These are phyloP conservation scores for Canna indica DNA, from an alignment of 176 grass and related monocot species.

Conservation along the genomic window DNA sequence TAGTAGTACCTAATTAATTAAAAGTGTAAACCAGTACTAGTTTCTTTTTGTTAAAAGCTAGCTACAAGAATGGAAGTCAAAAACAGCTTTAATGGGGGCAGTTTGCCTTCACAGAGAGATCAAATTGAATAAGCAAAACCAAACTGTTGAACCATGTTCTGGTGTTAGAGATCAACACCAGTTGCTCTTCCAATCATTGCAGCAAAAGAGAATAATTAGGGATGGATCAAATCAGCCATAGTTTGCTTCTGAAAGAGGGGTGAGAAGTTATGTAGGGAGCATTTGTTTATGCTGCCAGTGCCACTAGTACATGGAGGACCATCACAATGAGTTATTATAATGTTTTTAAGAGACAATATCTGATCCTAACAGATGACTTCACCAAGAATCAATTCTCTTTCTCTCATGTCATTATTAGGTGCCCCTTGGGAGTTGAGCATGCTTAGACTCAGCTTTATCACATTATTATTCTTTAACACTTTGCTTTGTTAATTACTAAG, in stretches of 20 bases:
- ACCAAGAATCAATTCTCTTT: constrained; percentile 2
- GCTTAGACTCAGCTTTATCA: constrained; percentile 19
- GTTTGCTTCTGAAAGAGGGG: background rate
- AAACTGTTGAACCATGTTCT: background rate
- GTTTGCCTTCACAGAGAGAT: too few species aligned
- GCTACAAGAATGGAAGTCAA: too few species aligned
- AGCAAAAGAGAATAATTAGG: constrained; percentile 1
- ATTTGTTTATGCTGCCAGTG: background rate
- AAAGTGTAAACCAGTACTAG: too few species aligned
- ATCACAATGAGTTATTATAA: background rate
- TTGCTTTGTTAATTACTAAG: constrained; percentile 12
- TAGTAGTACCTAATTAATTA: too few species aligned
- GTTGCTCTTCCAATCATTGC: background rate
- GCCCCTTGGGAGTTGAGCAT: constrained; percentile 23
- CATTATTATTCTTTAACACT: background rate
- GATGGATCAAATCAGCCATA: background rate
- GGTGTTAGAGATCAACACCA: background rate
- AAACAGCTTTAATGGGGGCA: too few species aligned
- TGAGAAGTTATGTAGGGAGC: background rate
- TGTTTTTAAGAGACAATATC: background rate
- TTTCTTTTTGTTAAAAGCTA: too few species aligned
- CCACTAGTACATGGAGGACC: constrained; percentile 2
- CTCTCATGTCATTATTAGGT: constrained; percentile 28
- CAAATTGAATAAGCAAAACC: background rate
- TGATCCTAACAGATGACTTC: background rate